Evolutionary conservation across 257 asterid species (phyloP).

Genomic region (Handroanthus guayacan): DNA sequence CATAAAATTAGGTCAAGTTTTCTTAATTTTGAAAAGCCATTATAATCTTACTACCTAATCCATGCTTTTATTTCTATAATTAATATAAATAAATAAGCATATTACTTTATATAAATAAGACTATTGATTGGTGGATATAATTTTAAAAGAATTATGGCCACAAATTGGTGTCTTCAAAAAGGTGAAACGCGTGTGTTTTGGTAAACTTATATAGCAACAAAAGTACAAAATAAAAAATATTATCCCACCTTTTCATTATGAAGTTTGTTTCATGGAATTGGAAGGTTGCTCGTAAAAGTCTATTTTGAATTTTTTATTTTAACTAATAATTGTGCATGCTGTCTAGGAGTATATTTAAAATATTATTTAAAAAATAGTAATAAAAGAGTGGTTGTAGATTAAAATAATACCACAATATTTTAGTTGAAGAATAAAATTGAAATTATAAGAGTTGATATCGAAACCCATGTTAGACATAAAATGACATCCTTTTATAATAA

Average conservation of each 20-base stretch:
- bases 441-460: too few relatives aligned
- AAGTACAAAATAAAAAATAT: neutral
- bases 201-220: neutral
- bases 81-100: neutral
- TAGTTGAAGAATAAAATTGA: too few relatives aligned
- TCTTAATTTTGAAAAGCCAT: conserved; percentile 24
- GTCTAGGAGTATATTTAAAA: too few relatives aligned
- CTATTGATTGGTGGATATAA: neutral
- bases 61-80: conserved; percentile 8
- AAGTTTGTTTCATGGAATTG: too few relatives aligned
- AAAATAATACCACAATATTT: too few relatives aligned
- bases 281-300: too few relatives aligned
- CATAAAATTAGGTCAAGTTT: conserved; percentile 34
- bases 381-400: too few relatives aligned
- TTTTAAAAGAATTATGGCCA: neutral
- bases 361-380: too few relatives aligned
- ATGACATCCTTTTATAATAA: too few relatives aligned
- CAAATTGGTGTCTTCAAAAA: neutral
- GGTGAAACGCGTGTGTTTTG: neutral
- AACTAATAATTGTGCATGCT: too few relatives aligned
- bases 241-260: neutral
- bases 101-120: neutral
- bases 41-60: conserved; percentile 34
- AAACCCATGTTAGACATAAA: too few relatives aligned
- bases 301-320: too few relatives aligned